Conservation (phyloP, 805 yeast genomes). For the Candida corydali region DNA sequence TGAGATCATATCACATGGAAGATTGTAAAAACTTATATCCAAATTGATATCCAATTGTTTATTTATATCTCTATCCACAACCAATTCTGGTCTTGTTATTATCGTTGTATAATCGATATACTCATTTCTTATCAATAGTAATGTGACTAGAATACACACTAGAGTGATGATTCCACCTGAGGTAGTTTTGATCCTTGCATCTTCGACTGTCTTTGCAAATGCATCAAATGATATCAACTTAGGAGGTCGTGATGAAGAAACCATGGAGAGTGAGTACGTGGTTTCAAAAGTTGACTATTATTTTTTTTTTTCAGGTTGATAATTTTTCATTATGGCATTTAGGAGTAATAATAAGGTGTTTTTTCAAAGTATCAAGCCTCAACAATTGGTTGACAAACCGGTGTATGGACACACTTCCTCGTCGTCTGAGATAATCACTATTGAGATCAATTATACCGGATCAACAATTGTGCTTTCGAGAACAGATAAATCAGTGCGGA, state of each 20-base stretch:
- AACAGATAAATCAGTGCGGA: slow-evolving; percentile 38
- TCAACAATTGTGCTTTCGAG: slow-evolving; percentile 39
- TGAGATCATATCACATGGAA: slow-evolving; percentile 81
- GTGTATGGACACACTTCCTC: slow-evolving; percentile 12
- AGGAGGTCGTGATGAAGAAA: slow-evolving; percentile 26
- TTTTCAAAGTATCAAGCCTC: slow-evolving; percentile 19
- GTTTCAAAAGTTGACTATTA: no score
- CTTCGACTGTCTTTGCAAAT: slow-evolving; percentile 93
- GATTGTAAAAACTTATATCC: slow-evolving; percentile 75
- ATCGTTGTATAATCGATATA: slow-evolving; percentile 69
- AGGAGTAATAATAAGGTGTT: not conserved
- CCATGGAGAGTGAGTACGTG: not conserved
- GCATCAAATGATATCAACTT: slow-evolving; percentile 68
- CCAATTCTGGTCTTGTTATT: slow-evolving; percentile 74
- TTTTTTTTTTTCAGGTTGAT: no score
- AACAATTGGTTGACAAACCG: slow-evolving; percentile 13
- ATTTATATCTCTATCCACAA: slow-evolving; percentile 80
- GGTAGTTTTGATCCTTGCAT: slow-evolving; percentile 81
- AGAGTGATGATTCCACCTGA: slow-evolving; percentile 89
- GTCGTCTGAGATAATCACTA: slow-evolving; percentile 28
- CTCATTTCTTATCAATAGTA: slow-evolving; percentile 66
- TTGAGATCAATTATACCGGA: slow-evolving; percentile 41
- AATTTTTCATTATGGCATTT: not conserved
- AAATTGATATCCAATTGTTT: slow-evolving; percentile 72
- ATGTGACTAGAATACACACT: slow-evolving; percentile 56